Base-by-base conservation (phyloP, 306 rosid species). In the Morella rubra region DNA sequence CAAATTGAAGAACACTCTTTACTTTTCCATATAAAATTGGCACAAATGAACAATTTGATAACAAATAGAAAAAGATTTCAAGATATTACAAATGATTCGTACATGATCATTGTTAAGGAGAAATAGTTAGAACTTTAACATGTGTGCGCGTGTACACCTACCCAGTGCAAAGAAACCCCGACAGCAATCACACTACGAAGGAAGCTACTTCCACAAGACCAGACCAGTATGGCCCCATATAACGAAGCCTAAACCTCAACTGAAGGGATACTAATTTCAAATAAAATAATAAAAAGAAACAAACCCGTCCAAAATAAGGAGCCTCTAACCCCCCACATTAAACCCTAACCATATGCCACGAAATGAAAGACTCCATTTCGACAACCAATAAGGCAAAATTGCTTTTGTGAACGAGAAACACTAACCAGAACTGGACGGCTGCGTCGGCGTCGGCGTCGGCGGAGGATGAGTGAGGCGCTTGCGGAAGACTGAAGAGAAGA, bases 401-500 rank as follows among this genome's bases (percentile, higher is more conserved):
- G 51, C 27, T 46, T 22, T 72, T 4, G 40, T 32, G 47, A 53
- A 76, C 55, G 50, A 59, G 19, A 62, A 44, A 79, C 37, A 65
- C 52, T 3, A 61, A 87, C 90, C 90, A 72, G 82, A 20, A 37
- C 86, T 58, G 59, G 60, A 58, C 4, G 82, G 56, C 10, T 45
- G 67, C 64, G 22, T 10, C 15, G 44, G 71, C 64, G 50, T 51
- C 69, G 82, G 71, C 55, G 81, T 55, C 68, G 89, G 81, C 66
- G 80, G 86, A 12, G 93, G 97, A 16, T 91, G 80, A 50, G 89
- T 83, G 51, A 95, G 96, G 79, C 97, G 96, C 67, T 88, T 92
- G 46, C 89, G 87, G 81, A 92, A 89, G 41, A 95, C 90, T 54
- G 92, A 66, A 54, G 96, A 90, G 76, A 95, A 95, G 5, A 95